A percentile compares a stretch with the other conserved stretches of the same genome.
phyloP scores from a whole-genome alignment of 2,329 filamentous ascomycete species.

The Alternaria postmessia region DNA sequence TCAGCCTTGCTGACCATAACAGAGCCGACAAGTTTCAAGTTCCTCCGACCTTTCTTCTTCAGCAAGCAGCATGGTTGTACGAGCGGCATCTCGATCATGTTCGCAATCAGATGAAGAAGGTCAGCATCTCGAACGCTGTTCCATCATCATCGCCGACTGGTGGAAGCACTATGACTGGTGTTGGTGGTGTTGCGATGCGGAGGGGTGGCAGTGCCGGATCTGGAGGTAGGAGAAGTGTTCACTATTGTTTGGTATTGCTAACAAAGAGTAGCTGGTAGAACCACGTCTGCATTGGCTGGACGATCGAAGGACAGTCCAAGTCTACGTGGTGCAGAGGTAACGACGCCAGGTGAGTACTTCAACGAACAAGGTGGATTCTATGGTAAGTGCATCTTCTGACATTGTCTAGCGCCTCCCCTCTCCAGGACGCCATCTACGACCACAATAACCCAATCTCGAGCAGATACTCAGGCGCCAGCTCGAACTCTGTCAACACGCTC shows the following conservation, averaged over 20 bases:
- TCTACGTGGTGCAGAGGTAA: constrained; percentile 59
- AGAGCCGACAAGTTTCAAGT: constrained; percentile 81
- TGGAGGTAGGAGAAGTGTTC: constrained; percentile 41
- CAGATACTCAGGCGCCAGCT: constrained; percentile 32
- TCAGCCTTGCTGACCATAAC: constrained; percentile 11
- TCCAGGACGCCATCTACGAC: constrained; percentile 59
- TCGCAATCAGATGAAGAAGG: constrained; percentile 85
- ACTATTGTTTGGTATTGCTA: background rate
- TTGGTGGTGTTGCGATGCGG: constrained; percentile 58
- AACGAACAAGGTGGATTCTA: background rate
- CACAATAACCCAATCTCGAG: constrained; percentile 55
- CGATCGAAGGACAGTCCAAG: constrained; percentile 65
- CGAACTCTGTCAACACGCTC: constrained; percentile 40
- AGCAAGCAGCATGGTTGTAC: constrained; percentile 93
- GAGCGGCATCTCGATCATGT: constrained; percentile 91
- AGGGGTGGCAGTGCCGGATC: constrained; percentile 59
- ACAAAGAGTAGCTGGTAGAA: constrained; percentile 46
- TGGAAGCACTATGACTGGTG: constrained; percentile 54
- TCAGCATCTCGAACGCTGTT: constrained; percentile 65
- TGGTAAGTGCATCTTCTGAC: constrained; percentile 1
- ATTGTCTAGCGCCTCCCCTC: constrained; percentile 37
- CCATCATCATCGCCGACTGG: constrained; percentile 57
- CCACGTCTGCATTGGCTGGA: constrained; percentile 65
- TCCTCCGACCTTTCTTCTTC: constrained; percentile 84
- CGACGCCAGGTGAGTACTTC: constrained; percentile 47